phyloP scores from a whole-genome alignment of 2,329 filamentous ascomycete species.

The Hypoxylon rubiginosum region DNA sequence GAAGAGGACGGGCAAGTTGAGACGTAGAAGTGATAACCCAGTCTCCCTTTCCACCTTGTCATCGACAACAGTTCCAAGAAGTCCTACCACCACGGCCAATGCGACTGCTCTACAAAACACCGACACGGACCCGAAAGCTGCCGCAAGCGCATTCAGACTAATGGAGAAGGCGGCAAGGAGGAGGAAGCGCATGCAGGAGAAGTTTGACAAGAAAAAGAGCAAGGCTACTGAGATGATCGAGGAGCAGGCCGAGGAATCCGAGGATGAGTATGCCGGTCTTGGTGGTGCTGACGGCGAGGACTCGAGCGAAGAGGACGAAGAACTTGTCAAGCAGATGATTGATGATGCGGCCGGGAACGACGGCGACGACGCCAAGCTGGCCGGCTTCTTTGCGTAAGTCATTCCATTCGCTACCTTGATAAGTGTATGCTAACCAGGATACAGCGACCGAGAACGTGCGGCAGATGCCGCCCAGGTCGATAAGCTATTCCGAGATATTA shows the following conservation, averaged over 20 bases:
- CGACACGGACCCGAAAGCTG: slow-evolving; percentile 20
- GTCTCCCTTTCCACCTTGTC: slow-evolving; percentile 52
- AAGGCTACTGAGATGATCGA: slow-evolving; percentile 89
- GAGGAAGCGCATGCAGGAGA: slow-evolving; percentile 65
- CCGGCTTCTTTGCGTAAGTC: slow-evolving; percentile 89
- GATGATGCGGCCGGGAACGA: slow-evolving; percentile 83
- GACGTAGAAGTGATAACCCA: slow-evolving; percentile 43
- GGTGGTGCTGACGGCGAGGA: slow-evolving; percentile 92
- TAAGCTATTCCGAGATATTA: slow-evolving; percentile 93
- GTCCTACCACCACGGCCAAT: slow-evolving; percentile 50
- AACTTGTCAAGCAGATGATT: slow-evolving; percentile 86
- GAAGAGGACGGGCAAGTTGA: slow-evolving; percentile 69
- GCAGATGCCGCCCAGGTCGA: slow-evolving; percentile 89
- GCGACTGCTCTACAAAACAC: slow-evolving; percentile 51
- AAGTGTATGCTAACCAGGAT: slow-evolving; percentile 18
- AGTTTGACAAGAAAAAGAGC: slow-evolving; percentile 87
- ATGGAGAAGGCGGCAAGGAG: slow-evolving; percentile 75
- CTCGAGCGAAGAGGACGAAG: slow-evolving; percentile 77
- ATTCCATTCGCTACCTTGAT: slow-evolving; percentile 35
- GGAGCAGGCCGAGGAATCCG: slow-evolving; percentile 96
- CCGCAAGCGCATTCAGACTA: slow-evolving; percentile 71
- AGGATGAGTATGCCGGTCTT: slow-evolving; percentile 96
- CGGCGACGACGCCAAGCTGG: slow-evolving; percentile 84
- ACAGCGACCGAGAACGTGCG: slow-evolving; percentile 81
- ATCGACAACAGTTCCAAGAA: slow-evolving; percentile 58